Evolutionary conservation across 164 flowering plant species (phyloP).

Genomic region (Platanus orientalis): DNA sequence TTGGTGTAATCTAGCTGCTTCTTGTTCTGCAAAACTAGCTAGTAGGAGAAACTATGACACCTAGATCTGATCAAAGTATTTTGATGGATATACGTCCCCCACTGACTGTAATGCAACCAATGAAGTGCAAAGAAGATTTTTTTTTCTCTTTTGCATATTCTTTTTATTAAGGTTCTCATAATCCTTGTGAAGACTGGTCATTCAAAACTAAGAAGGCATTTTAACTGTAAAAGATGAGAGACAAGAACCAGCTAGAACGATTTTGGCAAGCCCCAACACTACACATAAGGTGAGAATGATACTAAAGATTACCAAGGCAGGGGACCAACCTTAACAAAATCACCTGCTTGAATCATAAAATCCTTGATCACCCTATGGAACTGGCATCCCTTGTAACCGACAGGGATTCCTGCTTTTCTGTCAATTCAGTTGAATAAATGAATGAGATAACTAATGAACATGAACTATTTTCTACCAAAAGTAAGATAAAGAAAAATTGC

Average conservation of each 20-base stretch:
- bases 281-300: too few species aligned
- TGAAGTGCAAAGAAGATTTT: too few species aligned
- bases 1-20: too few species aligned
- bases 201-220: too few species aligned
- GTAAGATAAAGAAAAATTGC: background rate
- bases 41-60: too few species aligned
- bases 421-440: slow-evolving; percentile 13
- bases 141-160: too few species aligned
- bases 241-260: background rate
- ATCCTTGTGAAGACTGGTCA: background rate
- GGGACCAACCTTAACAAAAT: slow-evolving; percentile 73
- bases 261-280: background rate
- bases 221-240: too few species aligned
- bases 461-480: background rate
- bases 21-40: background rate
- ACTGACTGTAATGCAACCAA: background rate
- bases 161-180: too few species aligned
- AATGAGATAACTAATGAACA: background rate
- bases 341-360: slow-evolving; percentile 97
- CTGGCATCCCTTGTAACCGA: slow-evolving; percentile 92
- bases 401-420: slow-evolving; percentile 89
- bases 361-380: slow-evolving; percentile 97
- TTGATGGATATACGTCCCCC: background rate
- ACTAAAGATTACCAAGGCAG: background rate
- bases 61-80: too few species aligned